Evolutionary conservation across 1,139 yeast genomes (phyloP).

Genomic region (Debaryomyces fabryi): DNA sequence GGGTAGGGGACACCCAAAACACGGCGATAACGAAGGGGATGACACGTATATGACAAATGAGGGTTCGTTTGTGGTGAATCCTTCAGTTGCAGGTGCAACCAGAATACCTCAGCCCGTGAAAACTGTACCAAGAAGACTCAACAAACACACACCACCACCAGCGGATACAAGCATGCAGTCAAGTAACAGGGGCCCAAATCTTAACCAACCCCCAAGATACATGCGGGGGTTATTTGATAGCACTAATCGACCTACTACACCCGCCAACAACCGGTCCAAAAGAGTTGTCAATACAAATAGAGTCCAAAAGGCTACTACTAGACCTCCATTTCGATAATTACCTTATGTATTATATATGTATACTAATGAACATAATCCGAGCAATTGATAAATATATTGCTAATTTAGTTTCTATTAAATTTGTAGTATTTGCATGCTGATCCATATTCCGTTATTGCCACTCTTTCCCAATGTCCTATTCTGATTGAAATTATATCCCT

Average conservation of each 20-base stretch:
- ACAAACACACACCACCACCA: background rate
- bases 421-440: background rate
- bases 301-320: background rate
- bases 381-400: background rate
- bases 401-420: background rate
- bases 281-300: background rate
- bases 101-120: conserved; percentile 20
- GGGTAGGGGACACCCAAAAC: background rate
- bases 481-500: background rate
- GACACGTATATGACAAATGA: conserved; percentile 28
- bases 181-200: conserved; percentile 33
- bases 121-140: conserved; percentile 2
- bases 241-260: conserved; percentile 1
- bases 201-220: conserved; percentile 49
- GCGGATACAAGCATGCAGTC: background rate
- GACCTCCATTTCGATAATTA: conserved; percentile 28
- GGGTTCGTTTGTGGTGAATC: conserved; percentile 28
- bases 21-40: conserved; percentile 14
- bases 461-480: background rate
- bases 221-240: conserved; percentile 43
- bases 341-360: conserved; percentile 6
- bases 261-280: conserved; percentile 7
- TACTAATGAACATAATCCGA: conserved; percentile 7
- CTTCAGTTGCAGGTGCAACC: conserved; percentile 14
- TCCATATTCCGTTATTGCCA: background rate